phyloP scores from a whole-genome alignment of 495 filamentous ascomycete species.

The Aspergillus indologenus region DNA sequence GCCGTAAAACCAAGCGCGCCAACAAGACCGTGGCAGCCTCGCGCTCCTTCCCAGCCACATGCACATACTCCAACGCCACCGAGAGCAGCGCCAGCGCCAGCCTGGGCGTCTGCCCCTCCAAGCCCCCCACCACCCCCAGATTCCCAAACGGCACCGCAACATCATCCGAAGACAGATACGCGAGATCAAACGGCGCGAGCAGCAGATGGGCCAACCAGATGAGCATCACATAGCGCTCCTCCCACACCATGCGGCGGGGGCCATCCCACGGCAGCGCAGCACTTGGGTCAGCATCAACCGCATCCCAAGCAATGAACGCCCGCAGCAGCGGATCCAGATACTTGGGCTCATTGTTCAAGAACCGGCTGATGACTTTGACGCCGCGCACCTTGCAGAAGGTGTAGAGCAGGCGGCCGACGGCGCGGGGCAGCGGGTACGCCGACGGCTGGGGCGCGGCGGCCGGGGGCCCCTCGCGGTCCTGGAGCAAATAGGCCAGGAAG shows the following conservation, averaged over 20 bases:
- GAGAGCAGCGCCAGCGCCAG: slow-evolving; percentile 67
- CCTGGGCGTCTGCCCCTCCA: slow-evolving; percentile 55
- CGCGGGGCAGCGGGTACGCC: slow-evolving; percentile 59
- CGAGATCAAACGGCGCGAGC: slow-evolving; percentile 88
- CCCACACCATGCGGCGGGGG: slow-evolving; percentile 59
- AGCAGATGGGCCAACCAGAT: slow-evolving; percentile 92
- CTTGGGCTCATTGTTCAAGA: slow-evolving; percentile 83
- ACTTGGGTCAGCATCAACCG: slow-evolving; percentile 14
- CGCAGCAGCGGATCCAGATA: slow-evolving; percentile 75
- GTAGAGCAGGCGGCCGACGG: slow-evolving; percentile 76
- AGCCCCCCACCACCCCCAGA: slow-evolving; percentile 14
- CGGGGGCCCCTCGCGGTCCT: slow-evolving; percentile 28
- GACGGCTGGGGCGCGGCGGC: slow-evolving; percentile 31
- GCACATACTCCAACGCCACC: slow-evolving; percentile 67
- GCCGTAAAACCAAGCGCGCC: slow-evolving; percentile 72
- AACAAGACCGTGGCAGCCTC: slow-evolving; percentile 82
- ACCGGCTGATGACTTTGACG: slow-evolving; percentile 84
- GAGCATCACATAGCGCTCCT: slow-evolving; percentile 83
- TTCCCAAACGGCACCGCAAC: slow-evolving; percentile 33
- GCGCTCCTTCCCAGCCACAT: slow-evolving; percentile 76
- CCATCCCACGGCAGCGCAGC: slow-evolving; percentile 11
- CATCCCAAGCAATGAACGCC: slow-evolving; percentile 56
- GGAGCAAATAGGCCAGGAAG: slow-evolving; percentile 64
- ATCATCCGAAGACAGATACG: slow-evolving; percentile 69
- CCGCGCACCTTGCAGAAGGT: slow-evolving; percentile 92